Conservation (phyloP, 2,329 filamentous ascomycete species). For the Xylariomycetidae sp. region DNA sequence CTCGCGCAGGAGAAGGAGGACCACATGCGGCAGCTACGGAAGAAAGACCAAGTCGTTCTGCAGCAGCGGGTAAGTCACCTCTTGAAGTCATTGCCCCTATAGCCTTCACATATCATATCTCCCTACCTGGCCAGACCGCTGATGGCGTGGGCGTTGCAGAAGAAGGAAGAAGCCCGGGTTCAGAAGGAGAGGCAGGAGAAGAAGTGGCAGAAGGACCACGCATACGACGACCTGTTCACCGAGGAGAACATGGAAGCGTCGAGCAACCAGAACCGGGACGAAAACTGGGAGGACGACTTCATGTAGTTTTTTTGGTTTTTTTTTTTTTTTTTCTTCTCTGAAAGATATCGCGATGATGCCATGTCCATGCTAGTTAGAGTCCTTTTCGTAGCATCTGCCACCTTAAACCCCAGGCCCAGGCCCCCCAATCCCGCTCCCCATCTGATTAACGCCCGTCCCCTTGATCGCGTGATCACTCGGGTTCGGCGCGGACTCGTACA, state of each 20-base stretch:
- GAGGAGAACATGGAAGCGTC: conserved; percentile 71
- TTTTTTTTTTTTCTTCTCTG: background rate
- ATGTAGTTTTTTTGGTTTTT: too few species aligned
- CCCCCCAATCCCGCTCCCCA: conserved; percentile 49
- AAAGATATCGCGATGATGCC: conserved; percentile 4
- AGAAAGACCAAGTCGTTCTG: conserved; percentile 58
- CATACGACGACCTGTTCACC: conserved; percentile 86
- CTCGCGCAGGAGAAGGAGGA: conserved; percentile 77
- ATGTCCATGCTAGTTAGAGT: conserved; percentile 1
- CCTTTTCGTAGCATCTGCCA: background rate
- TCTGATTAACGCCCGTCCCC: conserved; percentile 47
- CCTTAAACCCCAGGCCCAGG: conserved; percentile 27
- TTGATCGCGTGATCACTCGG: conserved; percentile 75
- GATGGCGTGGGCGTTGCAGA: conserved; percentile 36
- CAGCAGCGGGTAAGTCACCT: conserved; percentile 51
- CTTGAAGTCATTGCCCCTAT: background rate
- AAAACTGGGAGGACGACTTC: conserved; percentile 84
- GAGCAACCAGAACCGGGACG: conserved; percentile 79
- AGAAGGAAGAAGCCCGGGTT: conserved; percentile 67
- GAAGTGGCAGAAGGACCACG: conserved; percentile 95
- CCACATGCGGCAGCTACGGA: conserved; percentile 62
- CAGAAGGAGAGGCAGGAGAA: conserved; percentile 79
- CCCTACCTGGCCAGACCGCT: background rate
- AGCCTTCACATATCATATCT: conserved; percentile 1
- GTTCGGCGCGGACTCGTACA: conserved; percentile 93